phyloP scores from a whole-genome alignment of 768 basidiomycete genomes.

The Serendipita sp. region DNA sequence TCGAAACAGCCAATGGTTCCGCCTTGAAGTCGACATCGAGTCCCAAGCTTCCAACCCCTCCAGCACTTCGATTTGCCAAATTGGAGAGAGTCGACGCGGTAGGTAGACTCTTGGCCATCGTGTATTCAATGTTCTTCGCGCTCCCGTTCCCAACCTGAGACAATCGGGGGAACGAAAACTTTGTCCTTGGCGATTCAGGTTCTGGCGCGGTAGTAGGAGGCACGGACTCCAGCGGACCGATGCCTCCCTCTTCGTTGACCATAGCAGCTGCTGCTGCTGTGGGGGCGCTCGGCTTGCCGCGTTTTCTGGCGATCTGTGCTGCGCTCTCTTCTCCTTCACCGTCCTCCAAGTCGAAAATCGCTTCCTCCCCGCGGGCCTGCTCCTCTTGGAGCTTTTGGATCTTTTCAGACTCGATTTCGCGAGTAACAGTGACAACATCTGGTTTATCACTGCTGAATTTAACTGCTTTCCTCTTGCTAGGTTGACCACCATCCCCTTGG shows the following conservation, averaged over 20 bases:
- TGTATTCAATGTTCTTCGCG: not conserved
- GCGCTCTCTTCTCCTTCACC: not conserved
- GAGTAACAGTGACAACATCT: conserved; percentile 4
- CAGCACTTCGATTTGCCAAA: not conserved
- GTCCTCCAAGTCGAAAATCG: conserved; percentile 1
- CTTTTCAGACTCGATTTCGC: not conserved
- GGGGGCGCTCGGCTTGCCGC: not conserved
- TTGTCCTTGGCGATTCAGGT: not conserved
- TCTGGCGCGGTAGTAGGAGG: no score
- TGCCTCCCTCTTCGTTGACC: no score
- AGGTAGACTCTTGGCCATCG: conserved; percentile 2
- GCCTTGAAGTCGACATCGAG: not conserved
- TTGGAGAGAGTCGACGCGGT: not conserved
- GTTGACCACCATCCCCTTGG: no score
- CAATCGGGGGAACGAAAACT: not conserved
- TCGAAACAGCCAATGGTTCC: not conserved
- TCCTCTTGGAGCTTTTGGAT: conserved; percentile 2
- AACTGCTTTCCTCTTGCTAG: not conserved
- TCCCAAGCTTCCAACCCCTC: not conserved
- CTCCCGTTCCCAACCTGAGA: not conserved
- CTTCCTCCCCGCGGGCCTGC: conserved; percentile 1
- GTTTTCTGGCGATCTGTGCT: not conserved
- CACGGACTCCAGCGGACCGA: no score
- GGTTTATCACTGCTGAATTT: not conserved
- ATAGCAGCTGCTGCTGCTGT: no score